These are phyloP conservation scores for Microcera coccophila DNA, from an alignment of 2,329 filamentous ascomycete species.

Conservation along the genomic window DNA sequence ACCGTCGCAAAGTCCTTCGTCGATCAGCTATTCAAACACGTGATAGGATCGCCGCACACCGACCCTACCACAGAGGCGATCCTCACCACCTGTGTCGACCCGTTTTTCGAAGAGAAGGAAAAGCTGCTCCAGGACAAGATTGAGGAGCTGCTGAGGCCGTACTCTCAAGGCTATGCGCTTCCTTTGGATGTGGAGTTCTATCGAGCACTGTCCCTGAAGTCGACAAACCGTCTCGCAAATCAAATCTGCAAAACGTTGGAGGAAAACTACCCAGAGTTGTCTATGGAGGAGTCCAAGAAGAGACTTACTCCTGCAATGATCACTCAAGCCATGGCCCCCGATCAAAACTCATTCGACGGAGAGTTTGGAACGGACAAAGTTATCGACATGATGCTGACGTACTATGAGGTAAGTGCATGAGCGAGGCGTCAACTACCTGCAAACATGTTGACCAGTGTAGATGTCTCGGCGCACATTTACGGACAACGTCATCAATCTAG, in stretches of 20 bases:
- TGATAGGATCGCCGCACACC: constrained; percentile 21
- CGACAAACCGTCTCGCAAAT: constrained; percentile 7
- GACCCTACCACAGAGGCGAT: constrained; percentile 21
- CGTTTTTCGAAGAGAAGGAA: constrained; percentile 34
- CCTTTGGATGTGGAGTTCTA: constrained; percentile 32
- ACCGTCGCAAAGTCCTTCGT: constrained; percentile 33
- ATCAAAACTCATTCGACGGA: constrained; percentile 12
- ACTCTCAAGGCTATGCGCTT: constrained; percentile 27
- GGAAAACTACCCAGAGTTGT: constrained; percentile 17
- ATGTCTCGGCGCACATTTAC: constrained; percentile 40
- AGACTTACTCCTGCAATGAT: constrained; percentile 6
- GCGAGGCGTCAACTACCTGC: background rate
- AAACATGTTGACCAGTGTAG: constrained; percentile 17
- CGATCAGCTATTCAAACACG: constrained; percentile 33
- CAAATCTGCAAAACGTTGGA: constrained; percentile 11
- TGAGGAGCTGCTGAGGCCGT: constrained; percentile 38
- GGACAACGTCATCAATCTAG: constrained; percentile 44
- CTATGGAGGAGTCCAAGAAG: constrained; percentile 6
- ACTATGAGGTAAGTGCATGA: constrained; percentile 37
- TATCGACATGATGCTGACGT: constrained; percentile 42
- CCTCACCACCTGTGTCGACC: constrained; percentile 23
- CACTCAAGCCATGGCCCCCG: constrained; percentile 3
- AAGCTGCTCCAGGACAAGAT: constrained; percentile 32
- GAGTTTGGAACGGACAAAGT: constrained; percentile 37
- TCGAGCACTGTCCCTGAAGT: constrained; percentile 3